phyloP scores from a whole-genome alignment of 2,329 filamentous ascomycete genomes.

The Colletotrichum ledebouriae region DNA sequence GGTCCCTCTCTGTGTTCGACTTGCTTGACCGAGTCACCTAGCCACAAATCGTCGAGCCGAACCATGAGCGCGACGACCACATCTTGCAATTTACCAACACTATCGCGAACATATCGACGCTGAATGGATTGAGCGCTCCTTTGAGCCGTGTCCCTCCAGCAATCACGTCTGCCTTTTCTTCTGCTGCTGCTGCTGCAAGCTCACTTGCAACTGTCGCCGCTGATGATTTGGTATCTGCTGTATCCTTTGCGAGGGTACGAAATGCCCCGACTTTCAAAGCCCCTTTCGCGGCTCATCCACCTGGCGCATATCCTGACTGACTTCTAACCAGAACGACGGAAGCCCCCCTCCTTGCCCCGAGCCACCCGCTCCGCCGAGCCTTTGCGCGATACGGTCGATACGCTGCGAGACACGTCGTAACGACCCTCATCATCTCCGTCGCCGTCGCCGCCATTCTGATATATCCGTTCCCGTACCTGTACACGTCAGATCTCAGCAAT shows the following conservation, averaged over 20 bases:
- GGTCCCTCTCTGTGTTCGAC: constrained; percentile 20
- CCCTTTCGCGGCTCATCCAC: constrained; percentile 4
- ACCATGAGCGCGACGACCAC: constrained; percentile 33
- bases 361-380: constrained; percentile 73
- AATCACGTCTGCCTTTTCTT: constrained; percentile 23
- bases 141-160: constrained; percentile 29
- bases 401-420: constrained; percentile 79
- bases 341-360: constrained; percentile 73
- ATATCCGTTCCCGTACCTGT: constrained; percentile 82
- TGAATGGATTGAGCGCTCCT: constrained; percentile 34
- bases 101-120: constrained; percentile 14
- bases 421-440: constrained; percentile 81
- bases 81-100: constrained; percentile 22
- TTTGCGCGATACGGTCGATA: constrained; percentile 79
- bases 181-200: constrained; percentile 35
- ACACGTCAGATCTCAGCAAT: constrained; percentile 78
- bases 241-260: constrained; percentile 83
- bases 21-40: constrained; percentile 15
- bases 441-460: constrained; percentile 77
- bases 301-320: constrained; percentile 19
- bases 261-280: constrained; percentile 22
- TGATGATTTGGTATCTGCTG: constrained; percentile 82
- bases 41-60: constrained; percentile 17
- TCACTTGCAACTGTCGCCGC: constrained; percentile 42
- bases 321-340: constrained; percentile 74